Base-by-base conservation (phyloP, 164 flowering plant genomes). In the Dillenia turbinata region DNA sequence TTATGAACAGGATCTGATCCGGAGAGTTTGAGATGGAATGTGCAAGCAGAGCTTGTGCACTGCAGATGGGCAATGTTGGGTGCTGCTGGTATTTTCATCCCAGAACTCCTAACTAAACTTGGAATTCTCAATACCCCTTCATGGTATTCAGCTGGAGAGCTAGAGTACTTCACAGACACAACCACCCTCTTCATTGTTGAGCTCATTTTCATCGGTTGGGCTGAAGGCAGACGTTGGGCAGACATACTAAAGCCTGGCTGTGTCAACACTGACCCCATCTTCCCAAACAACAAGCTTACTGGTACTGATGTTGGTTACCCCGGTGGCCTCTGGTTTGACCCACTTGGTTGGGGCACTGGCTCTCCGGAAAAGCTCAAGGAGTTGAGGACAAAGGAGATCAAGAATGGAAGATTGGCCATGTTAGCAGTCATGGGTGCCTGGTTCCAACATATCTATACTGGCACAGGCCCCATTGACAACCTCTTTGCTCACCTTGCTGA, bases 61-160 rank as follows among this genome's bases (percentile, higher is more conserved):
- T 85, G 96, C 92, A 80, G 98, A 70, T 93, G 98, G 98, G 98
- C 98, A 57, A 90, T 93, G 98, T 66, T 93, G 1, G 98, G 98
- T 5, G 98, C 98, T 1, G 98, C 98, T 0, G 98, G 98, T 7
- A 93, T 93, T 15, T 93, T 93, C 95, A 93, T 93, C 73, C 98
- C 91, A 2, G 98, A 93, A 62, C 75, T 93, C 61, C 82, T 93
- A 2, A 93, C 98, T 15, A 93, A 93, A 75, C 54, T 93, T 8
- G 97, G 98, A 1, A 81, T 90, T 63, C 80, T 93, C 4, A 89
- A 90, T 88, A 93, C 98, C n/a, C 98, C 98, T 1, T 93, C 98
- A 15, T 93, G 98, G 98, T 93, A 93, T 85, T 75, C 87, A 10
- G 98, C 98, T 17, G 97, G 97, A 9, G 92, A 87, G 46, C 89